Base-by-base conservation (phyloP, 306 rosid species). In the Trifolium repens region DNA sequence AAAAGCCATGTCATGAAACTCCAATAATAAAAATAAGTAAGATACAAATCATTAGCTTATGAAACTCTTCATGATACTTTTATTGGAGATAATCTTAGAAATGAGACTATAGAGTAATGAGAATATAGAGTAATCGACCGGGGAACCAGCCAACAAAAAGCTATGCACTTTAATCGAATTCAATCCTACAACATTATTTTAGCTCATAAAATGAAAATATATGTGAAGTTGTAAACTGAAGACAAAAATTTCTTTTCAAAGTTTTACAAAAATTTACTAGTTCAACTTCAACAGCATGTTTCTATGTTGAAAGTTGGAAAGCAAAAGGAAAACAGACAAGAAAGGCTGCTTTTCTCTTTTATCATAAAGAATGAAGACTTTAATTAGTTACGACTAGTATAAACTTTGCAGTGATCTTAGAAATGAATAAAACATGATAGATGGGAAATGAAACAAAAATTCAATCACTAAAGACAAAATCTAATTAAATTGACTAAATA, bases 331-430 rank as follows among this genome's bases (percentile, higher is more conserved):
- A 13, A 26, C 58, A 43, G n/a, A 46, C 62, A 68, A 50, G 50
- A 57, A 67, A 70, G 71, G 8, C 39, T 71, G 55, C 9, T 70
- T 24, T 42, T 72, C 5, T 26, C 71, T 15, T 15, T 7, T 60
- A 49, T 47, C 30, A 78, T 62, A 46, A 78, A 78, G 76, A 69
- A 60, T 60, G 43, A 78, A 59, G 71, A 69, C 65, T 69, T 78
- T 49, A 34, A 8, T 27, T 19, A 15, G 70, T 58, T 65, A 32
- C 35, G 0, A 32, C 35, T 32, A 32, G 35, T 32, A 68, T 2
- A 5, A 50, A 50, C 22, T 50, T 50, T 50, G 9, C 19, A 15
- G 55, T 17, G 7, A 15, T n/a, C 22, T 50, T n/a, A 16, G 1
- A 50, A 50, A 50, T 50, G 9, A n/a, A 50, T n/a, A 50, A 13